A percentile compares a stretch with the other conserved stretches of the same genome.
phyloP scores from a whole-genome alignment of 179 eudicot species.

The Corrigiola litoralis region DNA sequence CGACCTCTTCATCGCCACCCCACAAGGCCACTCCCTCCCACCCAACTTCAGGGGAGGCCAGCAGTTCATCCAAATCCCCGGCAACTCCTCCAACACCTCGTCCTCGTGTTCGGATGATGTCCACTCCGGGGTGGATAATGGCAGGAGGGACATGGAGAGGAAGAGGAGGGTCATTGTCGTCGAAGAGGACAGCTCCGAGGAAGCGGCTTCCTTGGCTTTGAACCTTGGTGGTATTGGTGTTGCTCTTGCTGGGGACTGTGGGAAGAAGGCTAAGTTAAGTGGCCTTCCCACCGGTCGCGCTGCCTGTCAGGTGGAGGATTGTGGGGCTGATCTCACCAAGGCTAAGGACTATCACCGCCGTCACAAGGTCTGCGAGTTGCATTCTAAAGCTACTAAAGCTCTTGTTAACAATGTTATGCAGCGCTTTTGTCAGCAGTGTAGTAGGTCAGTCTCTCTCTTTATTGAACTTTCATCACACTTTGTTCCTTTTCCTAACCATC shows the following conservation, averaged over 20 bases:
- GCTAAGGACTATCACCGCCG: conserved; percentile 86
- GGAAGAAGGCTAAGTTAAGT: conserved; percentile 50
- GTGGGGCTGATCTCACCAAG: conserved; percentile 58
- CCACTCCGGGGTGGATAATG: conserved; percentile 26
- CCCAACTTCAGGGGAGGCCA: conserved; percentile 30
- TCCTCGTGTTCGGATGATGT: conserved; percentile 57
- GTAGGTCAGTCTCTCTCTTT: conserved; percentile 47
- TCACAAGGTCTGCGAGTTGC: conserved; percentile 78
- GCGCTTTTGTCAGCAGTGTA: conserved; percentile 94
- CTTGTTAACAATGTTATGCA: conserved; percentile 65
- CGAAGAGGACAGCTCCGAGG: conserved; percentile 43
- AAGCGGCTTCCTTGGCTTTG: conserved; percentile 43
- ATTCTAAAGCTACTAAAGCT: conserved; percentile 65
- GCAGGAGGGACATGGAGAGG: conserved; percentile 49
- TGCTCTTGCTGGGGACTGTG: conserved; percentile 30
- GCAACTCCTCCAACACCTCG: conserved; percentile 49
- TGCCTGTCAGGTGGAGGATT: conserved; percentile 75
- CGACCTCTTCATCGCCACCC: conserved; percentile 58
- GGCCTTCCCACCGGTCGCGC: conserved; percentile 44
- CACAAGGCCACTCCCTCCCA: conserved; percentile 29
- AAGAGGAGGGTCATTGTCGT: conserved; percentile 44
- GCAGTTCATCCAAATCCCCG: conserved; percentile 33
- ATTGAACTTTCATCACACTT: background rate
- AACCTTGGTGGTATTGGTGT: conserved; percentile 48
- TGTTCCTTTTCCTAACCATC: background rate